These are phyloP conservation scores for Tylopilus felleus DNA, from an alignment of 768 basidiomycete species.

Conservation along the genomic window DNA sequence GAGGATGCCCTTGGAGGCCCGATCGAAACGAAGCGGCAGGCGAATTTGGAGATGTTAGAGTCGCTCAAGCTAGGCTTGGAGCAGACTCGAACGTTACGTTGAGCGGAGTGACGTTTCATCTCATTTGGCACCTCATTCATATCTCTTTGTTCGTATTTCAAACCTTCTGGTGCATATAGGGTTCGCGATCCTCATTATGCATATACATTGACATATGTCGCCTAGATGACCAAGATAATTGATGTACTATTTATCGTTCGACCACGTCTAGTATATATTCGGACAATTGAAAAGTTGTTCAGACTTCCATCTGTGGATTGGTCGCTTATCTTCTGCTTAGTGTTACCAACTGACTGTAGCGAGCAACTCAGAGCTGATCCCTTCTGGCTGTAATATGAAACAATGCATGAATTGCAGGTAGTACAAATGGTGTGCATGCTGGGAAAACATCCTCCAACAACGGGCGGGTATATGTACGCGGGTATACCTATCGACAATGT, in stretches of 20 bases:
- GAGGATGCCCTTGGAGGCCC: conserved; percentile 51
- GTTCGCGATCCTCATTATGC: background rate
- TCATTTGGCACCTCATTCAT: background rate
- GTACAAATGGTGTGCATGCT: background rate
- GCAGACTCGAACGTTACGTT: conserved; percentile 9
- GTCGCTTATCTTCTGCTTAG: too few species aligned
- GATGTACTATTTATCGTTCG: background rate
- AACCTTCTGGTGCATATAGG: background rate
- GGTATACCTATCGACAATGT: conserved; percentile 2
- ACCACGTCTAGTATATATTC: background rate
- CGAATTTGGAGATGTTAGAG: conserved; percentile 25
- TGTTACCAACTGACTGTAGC: too few species aligned
- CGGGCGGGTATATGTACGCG: background rate
- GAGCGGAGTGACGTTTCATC: background rate
- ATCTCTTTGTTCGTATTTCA: background rate
- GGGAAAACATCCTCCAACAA: background rate
- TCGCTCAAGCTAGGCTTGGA: conserved; percentile 24
- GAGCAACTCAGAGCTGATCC: too few species aligned
- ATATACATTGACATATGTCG: background rate
- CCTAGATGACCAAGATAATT: background rate
- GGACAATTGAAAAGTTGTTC: too few species aligned
- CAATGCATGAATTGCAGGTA: background rate
- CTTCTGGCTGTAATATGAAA: background rate
- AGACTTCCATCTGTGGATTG: too few species aligned
- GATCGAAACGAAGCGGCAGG: conserved; percentile 38